A percentile compares a stretch with the other conserved stretches of the same genome.
These are phyloP conservation scores for Grigorovia transvaalensis DNA, from an alignment of 805 yeast species.

Conservation along the genomic window DNA sequence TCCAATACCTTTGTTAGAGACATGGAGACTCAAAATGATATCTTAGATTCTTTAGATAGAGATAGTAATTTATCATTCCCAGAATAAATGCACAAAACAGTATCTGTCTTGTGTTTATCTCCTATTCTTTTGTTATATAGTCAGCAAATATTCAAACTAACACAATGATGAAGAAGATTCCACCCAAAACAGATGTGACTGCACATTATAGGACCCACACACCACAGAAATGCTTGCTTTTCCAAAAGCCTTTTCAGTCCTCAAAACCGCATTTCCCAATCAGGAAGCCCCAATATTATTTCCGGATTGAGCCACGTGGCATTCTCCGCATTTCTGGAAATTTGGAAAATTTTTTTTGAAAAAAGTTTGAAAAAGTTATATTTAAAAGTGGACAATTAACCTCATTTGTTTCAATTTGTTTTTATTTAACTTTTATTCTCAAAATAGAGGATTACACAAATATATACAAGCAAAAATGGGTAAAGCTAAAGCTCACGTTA, in stretches of 20 bases:
- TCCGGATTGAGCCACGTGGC: not conserved
- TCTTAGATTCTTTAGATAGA: slow-evolving; percentile 28
- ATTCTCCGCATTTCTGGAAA: not conserved
- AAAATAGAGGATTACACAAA: not conserved
- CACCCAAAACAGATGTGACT: not conserved
- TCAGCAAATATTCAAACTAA: no score
- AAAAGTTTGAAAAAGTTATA: not conserved
- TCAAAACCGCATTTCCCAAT: no score
- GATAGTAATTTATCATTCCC: slow-evolving; percentile 16
- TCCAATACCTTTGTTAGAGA: slow-evolving; percentile 26
- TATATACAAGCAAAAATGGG: slow-evolving; percentile 38
- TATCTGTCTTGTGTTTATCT: no score
- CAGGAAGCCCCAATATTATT: no score
- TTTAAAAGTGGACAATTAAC: no score
- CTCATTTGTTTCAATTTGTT: not conserved
- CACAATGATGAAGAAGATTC: not conserved
- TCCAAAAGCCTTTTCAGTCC: no score
- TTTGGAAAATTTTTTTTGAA: not conserved
- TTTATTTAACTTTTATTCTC: not conserved
- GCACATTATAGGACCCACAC: not conserved
- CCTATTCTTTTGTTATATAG: no score
- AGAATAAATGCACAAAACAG: not conserved
- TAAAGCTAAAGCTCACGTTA: slow-evolving; percentile 95
- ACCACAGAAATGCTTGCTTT: not conserved
- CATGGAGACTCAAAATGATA: slow-evolving; percentile 33